These are phyloP conservation scores for Sicyos baderoa DNA, from an alignment of 306 rosid genomes.

Conservation along the genomic window DNA sequence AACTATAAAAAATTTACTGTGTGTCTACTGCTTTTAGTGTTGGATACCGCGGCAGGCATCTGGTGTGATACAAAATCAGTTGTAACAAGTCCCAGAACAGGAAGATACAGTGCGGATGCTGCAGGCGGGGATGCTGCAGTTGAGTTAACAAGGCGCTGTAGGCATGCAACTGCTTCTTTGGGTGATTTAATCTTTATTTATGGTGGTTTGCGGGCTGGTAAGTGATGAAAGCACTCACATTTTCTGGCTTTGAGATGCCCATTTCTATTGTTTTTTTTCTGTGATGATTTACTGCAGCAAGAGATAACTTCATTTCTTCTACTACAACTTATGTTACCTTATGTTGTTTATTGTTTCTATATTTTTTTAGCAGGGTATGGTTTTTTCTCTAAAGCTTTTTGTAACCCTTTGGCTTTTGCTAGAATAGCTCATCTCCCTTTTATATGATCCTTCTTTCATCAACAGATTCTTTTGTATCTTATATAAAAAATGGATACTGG, in stretches of 20 bases:
- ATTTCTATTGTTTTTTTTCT: not conserved
- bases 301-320: constrained; percentile 1
- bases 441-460: too few relatives aligned
- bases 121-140: constrained; percentile 99
- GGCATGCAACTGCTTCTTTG: constrained; percentile 97
- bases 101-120: constrained; percentile 95
- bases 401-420: not conserved
- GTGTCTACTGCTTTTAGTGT: constrained; percentile 41
- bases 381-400: not conserved
- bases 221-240: constrained; percentile 25
- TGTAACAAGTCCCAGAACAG: constrained; percentile 94
- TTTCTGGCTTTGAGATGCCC: not conserved
- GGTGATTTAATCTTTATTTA: constrained; percentile 88
- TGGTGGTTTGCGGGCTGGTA: constrained; percentile 99
- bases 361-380: not conserved
- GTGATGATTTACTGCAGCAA: not conserved
- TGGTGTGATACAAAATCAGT: constrained; percentile 99
- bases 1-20: not conserved
- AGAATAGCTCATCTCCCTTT: too few relatives aligned
- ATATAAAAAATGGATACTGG: too few relatives aligned
- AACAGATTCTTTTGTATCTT: too few relatives aligned
- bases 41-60: constrained; percentile 99
- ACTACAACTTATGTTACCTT: not conserved
- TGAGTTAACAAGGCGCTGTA: constrained; percentile 93
- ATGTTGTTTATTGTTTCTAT: not conserved